phyloP scores from a whole-genome alignment of 2,329 filamentous ascomycete species.

The Bipolaris zeicola region DNA sequence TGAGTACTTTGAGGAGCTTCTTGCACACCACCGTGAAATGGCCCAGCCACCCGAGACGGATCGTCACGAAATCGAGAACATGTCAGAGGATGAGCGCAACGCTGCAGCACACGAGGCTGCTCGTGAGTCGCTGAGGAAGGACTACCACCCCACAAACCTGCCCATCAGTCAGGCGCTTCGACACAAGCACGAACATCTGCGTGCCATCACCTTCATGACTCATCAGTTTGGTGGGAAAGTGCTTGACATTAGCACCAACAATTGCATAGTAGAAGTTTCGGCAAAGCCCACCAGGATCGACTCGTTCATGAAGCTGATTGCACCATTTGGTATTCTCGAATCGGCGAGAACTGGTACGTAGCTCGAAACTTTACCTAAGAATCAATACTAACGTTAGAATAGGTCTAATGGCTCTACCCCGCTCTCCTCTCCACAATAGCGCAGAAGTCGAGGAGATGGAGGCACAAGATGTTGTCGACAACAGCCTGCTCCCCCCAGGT shows the following conservation, averaged over 20 bases:
- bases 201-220: constrained; percentile 93
- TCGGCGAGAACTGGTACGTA: constrained; percentile 81
- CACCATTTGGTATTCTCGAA: constrained; percentile 94
- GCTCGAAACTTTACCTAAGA: constrained; percentile 3
- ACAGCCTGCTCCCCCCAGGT: constrained; percentile 89
- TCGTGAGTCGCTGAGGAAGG: constrained; percentile 53
- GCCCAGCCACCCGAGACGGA: constrained; percentile 54
- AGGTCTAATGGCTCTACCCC: constrained; percentile 92
- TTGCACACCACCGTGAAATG: constrained; percentile 95
- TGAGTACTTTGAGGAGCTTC: constrained; percentile 96
- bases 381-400: constrained; percentile 17
- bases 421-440: constrained; percentile 81
- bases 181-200: constrained; percentile 96
- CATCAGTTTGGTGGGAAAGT: constrained; percentile 99
- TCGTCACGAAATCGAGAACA: constrained; percentile 30
- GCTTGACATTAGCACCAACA: constrained; percentile 95
- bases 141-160: constrained; percentile 90
- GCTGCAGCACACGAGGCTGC: constrained; percentile 44
- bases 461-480: constrained; percentile 92
- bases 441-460: constrained; percentile 81
- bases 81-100: constrained; percentile 42
- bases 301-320: constrained; percentile 94
- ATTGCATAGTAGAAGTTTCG: constrained; percentile 96
- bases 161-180: constrained; percentile 86
- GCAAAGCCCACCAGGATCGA: constrained; percentile 94